phyloP scores from a whole-genome alignment of 31 red algal species.

The Endocladia muricata region DNA sequence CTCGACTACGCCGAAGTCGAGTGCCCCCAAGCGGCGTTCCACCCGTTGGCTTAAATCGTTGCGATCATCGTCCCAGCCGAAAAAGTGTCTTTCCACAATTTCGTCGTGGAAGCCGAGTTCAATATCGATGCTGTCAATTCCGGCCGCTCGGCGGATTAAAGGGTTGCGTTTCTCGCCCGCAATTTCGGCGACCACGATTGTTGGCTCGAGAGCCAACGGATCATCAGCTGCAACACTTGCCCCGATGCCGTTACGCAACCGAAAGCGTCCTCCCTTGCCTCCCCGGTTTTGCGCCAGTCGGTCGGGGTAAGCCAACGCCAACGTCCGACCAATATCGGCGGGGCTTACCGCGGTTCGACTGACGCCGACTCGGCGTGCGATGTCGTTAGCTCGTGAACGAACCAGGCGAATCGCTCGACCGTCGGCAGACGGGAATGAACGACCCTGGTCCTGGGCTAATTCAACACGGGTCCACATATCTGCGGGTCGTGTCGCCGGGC shows the following conservation, averaged over 20 bases:
- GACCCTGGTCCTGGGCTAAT: no score
- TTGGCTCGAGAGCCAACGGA: background rate
- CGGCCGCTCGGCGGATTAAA: background rate
- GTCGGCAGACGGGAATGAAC: no score
- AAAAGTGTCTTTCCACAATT: background rate
- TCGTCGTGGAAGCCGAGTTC: background rate
- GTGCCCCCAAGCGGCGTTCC: background rate
- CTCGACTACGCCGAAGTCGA: background rate
- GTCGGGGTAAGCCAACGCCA: background rate
- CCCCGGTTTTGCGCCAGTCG: background rate
- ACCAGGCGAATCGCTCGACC: no score
- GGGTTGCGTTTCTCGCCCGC: background rate
- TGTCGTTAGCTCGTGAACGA: no score
- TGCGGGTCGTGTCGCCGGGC: no score
- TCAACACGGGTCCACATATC: no score
- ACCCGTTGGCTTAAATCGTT: background rate
- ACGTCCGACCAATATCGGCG: background rate
- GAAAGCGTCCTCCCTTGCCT: background rate
- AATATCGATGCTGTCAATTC: background rate
- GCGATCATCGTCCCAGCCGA: conserved; percentile 2
- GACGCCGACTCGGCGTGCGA: no score
- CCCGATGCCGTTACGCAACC: background rate
- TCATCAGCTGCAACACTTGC: background rate
- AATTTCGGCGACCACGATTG: conserved; percentile 4
- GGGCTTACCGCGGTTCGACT: no score